phyloP scores from a whole-genome alignment of 495 filamentous ascomycete species.

The Aspergillus funiculosus region DNA sequence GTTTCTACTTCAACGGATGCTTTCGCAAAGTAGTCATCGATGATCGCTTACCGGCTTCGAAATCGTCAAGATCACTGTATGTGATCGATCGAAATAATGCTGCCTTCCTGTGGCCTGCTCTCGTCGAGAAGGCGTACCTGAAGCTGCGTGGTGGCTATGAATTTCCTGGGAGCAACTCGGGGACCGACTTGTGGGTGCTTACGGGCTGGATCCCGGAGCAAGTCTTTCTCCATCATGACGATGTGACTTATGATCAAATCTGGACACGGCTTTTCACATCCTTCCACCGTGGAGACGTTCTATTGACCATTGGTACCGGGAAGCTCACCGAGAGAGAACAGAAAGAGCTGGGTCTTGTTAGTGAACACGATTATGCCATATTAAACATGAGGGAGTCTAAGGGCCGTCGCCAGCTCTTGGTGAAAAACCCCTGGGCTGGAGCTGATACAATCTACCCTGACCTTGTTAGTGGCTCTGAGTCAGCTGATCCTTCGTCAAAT shows the following conservation, averaged over 20 bases:
- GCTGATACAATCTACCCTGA: conserved; percentile 37
- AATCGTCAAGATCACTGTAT: conserved; percentile 63
- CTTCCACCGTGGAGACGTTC: conserved; percentile 72
- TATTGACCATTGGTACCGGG: conserved; percentile 87
- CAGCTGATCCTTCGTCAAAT: conserved; percentile 8
- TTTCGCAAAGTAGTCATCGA: conserved; percentile 84
- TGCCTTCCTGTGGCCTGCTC: conserved; percentile 76
- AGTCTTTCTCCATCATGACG: conserved; percentile 78
- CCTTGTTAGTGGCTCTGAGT: conserved; percentile 6
- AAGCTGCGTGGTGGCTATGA: conserved; percentile 96
- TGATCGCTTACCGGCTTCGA: conserved; percentile 81
- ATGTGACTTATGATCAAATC: conserved; percentile 63
- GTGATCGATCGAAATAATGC: conserved; percentile 84
- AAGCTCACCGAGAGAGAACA: conserved; percentile 68
- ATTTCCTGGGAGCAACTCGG: conserved; percentile 97
- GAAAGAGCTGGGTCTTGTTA: conserved; percentile 69
- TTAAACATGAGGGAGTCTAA: conserved; percentile 67
- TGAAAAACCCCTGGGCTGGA: conserved; percentile 96
- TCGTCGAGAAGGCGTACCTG: conserved; percentile 96
- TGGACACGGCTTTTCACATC: conserved; percentile 74
- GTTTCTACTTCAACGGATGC: conserved; percentile 91
- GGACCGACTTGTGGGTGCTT: conserved; percentile 83
- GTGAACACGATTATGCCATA: conserved; percentile 92
- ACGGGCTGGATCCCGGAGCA: conserved; percentile 98
- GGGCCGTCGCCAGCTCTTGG: conserved; percentile 59